A percentile compares a stretch with the other conserved stretches of the same genome.
Evolutionary conservation across 371 early-diverging fungal genomes (phyloP).

Genomic region (Synchytrium microbalum): DNA sequence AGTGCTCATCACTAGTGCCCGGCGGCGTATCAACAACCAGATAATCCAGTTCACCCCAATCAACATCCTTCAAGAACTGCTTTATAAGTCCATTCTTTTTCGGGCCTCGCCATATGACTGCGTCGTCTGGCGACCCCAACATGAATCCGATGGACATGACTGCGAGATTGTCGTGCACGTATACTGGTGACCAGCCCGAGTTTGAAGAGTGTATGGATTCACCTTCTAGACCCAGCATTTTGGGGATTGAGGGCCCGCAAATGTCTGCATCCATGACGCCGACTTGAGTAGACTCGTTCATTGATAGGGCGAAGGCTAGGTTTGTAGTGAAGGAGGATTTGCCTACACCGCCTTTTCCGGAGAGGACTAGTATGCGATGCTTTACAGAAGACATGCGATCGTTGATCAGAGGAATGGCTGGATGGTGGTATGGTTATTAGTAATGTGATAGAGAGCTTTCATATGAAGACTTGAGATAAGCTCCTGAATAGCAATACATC

Average conservation of each 20-base stretch:
- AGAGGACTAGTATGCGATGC: conserved; percentile 46
- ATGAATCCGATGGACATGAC: conserved; percentile 54
- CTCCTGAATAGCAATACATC: not conserved
- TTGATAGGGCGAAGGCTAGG: conserved; percentile 39
- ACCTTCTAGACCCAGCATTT: conserved; percentile 34
- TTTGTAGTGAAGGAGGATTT: conserved; percentile 50
- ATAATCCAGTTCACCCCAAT: conserved; percentile 49
- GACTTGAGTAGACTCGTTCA: conserved; percentile 17
- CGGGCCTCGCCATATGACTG: conserved; percentile 64
- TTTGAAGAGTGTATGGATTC: conserved; percentile 34
- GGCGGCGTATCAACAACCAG: conserved; percentile 69
- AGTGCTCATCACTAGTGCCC: conserved; percentile 63
- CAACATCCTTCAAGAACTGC: conserved; percentile 51
- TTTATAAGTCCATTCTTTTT: conserved; percentile 58
- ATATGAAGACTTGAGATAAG: not conserved
- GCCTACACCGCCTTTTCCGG: conserved; percentile 72
- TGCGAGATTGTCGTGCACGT: conserved; percentile 33
- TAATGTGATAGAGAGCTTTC: too few species aligned
- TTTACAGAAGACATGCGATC: conserved; percentile 24
- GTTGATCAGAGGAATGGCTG: conserved; percentile 3
- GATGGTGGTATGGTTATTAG: not conserved
- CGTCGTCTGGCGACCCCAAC: conserved; percentile 41
- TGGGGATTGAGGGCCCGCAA: conserved; percentile 54
- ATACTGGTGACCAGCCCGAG: conserved; percentile 37
- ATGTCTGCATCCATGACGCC: conserved; percentile 62